Conservation (phyloP, 805 yeast genomes). For the Grigorovia jiainica region DNA sequence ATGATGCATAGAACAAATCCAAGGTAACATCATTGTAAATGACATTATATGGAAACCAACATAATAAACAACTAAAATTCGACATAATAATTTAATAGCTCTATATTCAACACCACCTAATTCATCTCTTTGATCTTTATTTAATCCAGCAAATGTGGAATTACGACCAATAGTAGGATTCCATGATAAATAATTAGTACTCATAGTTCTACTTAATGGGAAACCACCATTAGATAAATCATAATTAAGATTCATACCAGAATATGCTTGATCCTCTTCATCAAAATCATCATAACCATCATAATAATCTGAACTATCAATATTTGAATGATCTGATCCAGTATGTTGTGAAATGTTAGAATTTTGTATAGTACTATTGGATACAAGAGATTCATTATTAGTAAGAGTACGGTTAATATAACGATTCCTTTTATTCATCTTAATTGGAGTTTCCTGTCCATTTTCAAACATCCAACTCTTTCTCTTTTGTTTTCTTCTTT, state of each 20-base stretch:
- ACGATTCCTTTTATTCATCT: not conserved
- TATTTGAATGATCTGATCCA: slow-evolving; percentile 2
- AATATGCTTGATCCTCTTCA: slow-evolving; percentile 9
- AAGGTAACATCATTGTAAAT: slow-evolving; percentile 47
- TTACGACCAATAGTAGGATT: slow-evolving; percentile 87
- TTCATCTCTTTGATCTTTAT: slow-evolving; percentile 82
- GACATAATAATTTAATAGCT: slow-evolving; percentile 67
- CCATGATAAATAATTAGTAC: slow-evolving; percentile 74
- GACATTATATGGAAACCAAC: slow-evolving; percentile 64
- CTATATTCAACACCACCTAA: slow-evolving; percentile 96
- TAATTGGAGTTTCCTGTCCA: slow-evolving; percentile 6
- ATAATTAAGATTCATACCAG: slow-evolving; percentile 21
- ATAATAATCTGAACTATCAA: slow-evolving; percentile 9
- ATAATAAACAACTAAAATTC: slow-evolving; percentile 56
- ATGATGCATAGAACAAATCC: slow-evolving; percentile 37
- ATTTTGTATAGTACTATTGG: not conserved
- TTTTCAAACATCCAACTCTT: slow-evolving; percentile 15
- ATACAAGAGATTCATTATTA: not conserved
- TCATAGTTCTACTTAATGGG: slow-evolving; percentile 30
- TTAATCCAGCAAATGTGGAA: slow-evolving; percentile 76
- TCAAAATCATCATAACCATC: slow-evolving; percentile 7
- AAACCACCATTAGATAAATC: slow-evolving; percentile 8
- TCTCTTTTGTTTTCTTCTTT: slow-evolving; percentile 13
- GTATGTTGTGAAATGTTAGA: not conserved
- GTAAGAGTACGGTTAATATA: not conserved